A percentile compares a stretch with the other conserved stretches of the same genome.
Conservation (phyloP, 2,329 filamentous ascomycete species). For the Claviceps sp. region DNA sequence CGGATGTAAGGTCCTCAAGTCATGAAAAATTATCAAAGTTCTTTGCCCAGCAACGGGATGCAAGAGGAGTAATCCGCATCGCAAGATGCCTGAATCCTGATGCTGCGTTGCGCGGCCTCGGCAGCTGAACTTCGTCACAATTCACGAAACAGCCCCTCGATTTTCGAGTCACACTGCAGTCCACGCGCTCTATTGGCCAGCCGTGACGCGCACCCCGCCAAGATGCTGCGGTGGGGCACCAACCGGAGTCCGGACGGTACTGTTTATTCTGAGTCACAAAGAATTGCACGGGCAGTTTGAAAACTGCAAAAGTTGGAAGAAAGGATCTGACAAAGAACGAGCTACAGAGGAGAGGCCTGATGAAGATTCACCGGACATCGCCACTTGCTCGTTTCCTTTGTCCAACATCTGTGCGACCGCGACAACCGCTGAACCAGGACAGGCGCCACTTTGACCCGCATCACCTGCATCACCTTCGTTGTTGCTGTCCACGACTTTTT, state of each 20-base stretch:
- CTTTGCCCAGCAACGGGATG: too few species aligned
- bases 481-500: not conserved
- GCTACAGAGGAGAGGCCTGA: not conserved
- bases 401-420: not conserved
- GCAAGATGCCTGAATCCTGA: too few species aligned
- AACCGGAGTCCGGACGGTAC: not conserved
- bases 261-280: conserved; percentile 6
- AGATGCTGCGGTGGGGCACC: conserved; percentile 4
- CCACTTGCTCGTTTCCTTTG: not conserved
- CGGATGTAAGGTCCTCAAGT: too few species aligned
- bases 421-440: not conserved
- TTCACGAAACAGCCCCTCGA: not conserved
- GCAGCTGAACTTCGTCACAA: too few species aligned
- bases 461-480: not conserved
- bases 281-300: not conserved
- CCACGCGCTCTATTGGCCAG: not conserved
- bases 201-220: conserved; percentile 1
- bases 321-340: not conserved
- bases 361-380: conserved; percentile 1
- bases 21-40: too few species aligned
- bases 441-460: conserved; percentile 1
- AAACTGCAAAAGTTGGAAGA: conserved; percentile 1
- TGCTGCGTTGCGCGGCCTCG: too few species aligned
- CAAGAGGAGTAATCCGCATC: too few species aligned
- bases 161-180: not conserved